Base-by-base conservation (phyloP, 2,329 filamentous ascomycete genomes). In the Trichophyton simii region DNA sequence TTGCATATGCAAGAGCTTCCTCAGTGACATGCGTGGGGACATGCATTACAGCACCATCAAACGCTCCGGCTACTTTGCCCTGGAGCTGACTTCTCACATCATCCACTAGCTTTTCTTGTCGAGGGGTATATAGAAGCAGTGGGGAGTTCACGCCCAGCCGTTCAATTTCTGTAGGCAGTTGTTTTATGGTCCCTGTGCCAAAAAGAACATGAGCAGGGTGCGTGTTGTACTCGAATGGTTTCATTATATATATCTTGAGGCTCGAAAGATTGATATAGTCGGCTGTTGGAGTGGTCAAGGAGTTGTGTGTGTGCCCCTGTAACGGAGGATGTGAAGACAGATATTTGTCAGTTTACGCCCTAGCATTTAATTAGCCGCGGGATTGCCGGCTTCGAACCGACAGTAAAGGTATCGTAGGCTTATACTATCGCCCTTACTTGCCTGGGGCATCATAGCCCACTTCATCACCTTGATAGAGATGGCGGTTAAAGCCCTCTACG, bases 11-110 rank as follows among this genome's bases (percentile, higher is more conserved):
- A n/a, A 84, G 66, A 0, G 83, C 83, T 66, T 78, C 76, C 20
- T 84, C 79, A 1, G 83, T 85, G 61, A 85, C 72, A 63, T 80
- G 68, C 3, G 75, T 78, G 0, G 83, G 84, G 0, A 83, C 86
- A 72, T 86, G 83, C 83, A 86, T 85, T 2, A 79, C 79, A 1
- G 83, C 83, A 64, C 81, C 76, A 50, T 73, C 73, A 71, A 83
- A 84, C 58, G 79, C 72, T 38, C 80, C 79, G 4, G 77, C 79
- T n/a, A 78, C 69, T 55, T 76, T 74, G 62, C 72, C 73, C 61
- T 75, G 69, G 28, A 84, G 74, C 8, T 80, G 73, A 5, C 67
- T 65, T 55, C 75, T 72, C 20, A 83, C 73, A 8, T 69, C 69
- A 62, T 78, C 73, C 7, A 77, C 79, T 64, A 81, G 77, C 54